Percentiles rank a stretch among this genome's conserved stretches.
These are phyloP conservation scores for Colletotrichum sp. DNA, from an alignment of 2,329 filamentous ascomycete genomes.

Conservation along the genomic window DNA sequence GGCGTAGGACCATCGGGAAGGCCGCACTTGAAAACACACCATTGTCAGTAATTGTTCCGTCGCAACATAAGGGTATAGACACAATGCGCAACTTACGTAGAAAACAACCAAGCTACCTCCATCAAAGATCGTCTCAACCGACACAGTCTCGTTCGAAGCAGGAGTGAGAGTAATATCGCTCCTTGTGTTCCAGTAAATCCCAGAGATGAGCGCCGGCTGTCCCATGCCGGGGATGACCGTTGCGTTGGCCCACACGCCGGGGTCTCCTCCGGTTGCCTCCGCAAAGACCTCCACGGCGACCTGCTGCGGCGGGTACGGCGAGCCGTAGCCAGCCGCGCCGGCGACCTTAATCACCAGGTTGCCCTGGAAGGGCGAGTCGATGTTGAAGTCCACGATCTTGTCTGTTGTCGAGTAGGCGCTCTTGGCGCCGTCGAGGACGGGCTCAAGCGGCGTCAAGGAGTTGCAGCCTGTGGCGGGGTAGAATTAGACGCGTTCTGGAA, in stretches of 20 bases:
- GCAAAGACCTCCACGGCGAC: neutral
- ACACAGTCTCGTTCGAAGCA: neutral
- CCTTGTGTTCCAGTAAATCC: neutral
- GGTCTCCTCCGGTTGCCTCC: neutral
- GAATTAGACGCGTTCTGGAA: neutral
- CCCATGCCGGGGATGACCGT: neutral
- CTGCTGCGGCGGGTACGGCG: neutral
- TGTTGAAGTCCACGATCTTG: neutral
- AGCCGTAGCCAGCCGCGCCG: neutral
- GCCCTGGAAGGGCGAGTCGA: neutral
- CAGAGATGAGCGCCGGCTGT: neutral
- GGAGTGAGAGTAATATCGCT: neutral
- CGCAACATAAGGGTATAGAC: rapidly evolving
- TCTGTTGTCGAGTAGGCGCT: neutral
- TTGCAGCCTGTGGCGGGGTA: neutral
- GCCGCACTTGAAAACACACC: neutral
- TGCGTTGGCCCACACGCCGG: neutral
- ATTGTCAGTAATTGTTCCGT: neutral
- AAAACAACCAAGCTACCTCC: neutral
- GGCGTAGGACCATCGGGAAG: neutral
- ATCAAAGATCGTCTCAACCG: neutral
- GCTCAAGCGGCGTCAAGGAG: neutral
- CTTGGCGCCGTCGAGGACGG: neutral
- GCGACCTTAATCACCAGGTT: neutral
- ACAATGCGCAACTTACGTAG: neutral